Base-by-base conservation (phyloP, 139 green algal genomes). In the Picochlorum sp. region DNA sequence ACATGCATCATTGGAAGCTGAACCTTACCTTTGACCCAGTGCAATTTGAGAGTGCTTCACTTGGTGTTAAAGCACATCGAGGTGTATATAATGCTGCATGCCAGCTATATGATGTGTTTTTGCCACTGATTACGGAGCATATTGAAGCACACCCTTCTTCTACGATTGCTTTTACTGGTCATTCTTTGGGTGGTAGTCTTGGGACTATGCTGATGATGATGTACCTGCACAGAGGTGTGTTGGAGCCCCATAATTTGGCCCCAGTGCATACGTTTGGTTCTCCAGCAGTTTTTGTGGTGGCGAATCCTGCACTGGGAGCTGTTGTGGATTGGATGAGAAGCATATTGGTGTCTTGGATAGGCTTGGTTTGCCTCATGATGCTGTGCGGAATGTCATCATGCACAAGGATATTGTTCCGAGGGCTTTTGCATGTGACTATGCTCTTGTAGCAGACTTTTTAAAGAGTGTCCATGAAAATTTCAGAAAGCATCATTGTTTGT, bases 391-490 rank as follows among this genome's bases (percentile, higher is more conserved):
- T 68, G 79, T 97, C 20, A 73, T 94, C 32, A 95, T 96, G 86
- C 65, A 82, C 6, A 69, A 81, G 4, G 94, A 99, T 79, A 90
- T 98, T 57, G 94, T 99, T 57, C 94, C 94, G 0, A 86, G 91
- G 16, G 91, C 92, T 21, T 97, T 99, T 71, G 80, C 88, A 16
- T 99, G 94, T 75, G 89, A 98, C 79, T 99, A 98, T 81, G 79
- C 78, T 4, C 74, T 86, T 11, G 84, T 98, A 8, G 81, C 83
- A 26, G 65, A 84, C 59, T 77, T 96, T 28, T 75, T 95, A 26
- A 63, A 67, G 16, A 67, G 69, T 6, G 65, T 92, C 1, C 56
- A 49, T 4, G 66, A 73, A 9, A 67, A 73, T 41, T 96, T 96
- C 83, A 79, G 81, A 47, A 75, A 85, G 26, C 91, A 97, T 76